Percentiles rank a stretch among this genome's conserved stretches.
Evolutionary conservation across 164 flowering plant species (phyloP).

Genomic region (Annona cherimola): DNA sequence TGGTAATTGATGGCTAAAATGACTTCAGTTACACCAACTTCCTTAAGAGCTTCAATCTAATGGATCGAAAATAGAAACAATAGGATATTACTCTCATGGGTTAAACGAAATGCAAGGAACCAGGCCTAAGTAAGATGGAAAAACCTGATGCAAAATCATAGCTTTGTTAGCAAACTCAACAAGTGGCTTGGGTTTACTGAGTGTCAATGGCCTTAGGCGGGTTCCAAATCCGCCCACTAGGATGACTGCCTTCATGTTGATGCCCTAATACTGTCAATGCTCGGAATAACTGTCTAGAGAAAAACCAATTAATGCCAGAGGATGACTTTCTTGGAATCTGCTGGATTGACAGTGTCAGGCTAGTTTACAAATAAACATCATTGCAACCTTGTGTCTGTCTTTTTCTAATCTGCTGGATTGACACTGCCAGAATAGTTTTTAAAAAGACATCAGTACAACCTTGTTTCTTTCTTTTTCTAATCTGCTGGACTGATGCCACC

Average conservation of each 20-base stretch:
- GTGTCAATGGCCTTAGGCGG: constrained; percentile 22
- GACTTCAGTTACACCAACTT: constrained; percentile 24
- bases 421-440: no score
- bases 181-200: constrained; percentile 22
- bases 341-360: neutral
- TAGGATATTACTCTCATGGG: neutral
- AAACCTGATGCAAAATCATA: constrained; percentile 26
- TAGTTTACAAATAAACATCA: neutral
- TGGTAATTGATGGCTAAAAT: constrained; percentile 26
- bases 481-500: neutral
- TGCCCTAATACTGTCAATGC: neutral
- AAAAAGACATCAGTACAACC: no score
- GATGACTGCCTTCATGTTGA: constrained; percentile 25
- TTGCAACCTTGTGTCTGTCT: neutral
- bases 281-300: neutral
- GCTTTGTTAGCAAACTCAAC: constrained; percentile 25
- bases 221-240: constrained; percentile 26
- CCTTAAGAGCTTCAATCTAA: constrained; percentile 25
- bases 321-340: neutral
- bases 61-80: no score
- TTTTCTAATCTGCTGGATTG: no score
- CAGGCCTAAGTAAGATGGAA: neutral
- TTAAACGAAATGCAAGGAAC: neutral
- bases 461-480: no score
- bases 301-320: neutral